These are phyloP conservation scores for Cordyceps fumosorosea DNA, from an alignment of 2,329 filamentous ascomycete genomes.

Conservation along the genomic window DNA sequence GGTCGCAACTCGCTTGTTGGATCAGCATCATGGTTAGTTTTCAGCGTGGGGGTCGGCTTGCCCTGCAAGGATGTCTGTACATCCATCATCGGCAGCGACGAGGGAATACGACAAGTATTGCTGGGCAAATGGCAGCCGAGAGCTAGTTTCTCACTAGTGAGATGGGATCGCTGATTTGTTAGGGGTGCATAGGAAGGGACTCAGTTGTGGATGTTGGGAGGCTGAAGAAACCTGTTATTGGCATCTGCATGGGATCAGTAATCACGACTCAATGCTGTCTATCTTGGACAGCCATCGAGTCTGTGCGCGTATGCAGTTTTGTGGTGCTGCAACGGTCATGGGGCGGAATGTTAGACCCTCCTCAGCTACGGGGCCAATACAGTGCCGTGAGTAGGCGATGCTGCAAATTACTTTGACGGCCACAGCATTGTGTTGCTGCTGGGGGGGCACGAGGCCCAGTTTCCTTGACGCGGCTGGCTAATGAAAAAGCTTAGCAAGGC, in stretches of 20 bases:
- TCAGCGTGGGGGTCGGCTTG: not conserved
- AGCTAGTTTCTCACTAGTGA: not conserved
- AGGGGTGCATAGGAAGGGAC: not conserved
- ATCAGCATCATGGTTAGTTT: not conserved
- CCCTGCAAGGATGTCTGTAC: too few species aligned
- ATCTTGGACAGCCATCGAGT: not conserved
- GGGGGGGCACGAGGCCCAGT: too few species aligned
- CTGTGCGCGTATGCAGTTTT: not conserved
- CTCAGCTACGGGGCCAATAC: not conserved
- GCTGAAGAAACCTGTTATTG: not conserved
- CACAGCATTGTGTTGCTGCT: too few species aligned
- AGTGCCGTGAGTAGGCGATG: not conserved
- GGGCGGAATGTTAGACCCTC: not conserved
- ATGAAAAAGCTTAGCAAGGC: too few species aligned
- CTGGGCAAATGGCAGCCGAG: not conserved
- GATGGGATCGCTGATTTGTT: not conserved
- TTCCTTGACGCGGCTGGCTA: too few species aligned
- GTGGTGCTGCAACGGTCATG: not conserved
- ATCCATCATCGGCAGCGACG: not conserved
- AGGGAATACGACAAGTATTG: not conserved
- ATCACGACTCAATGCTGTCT: not conserved
- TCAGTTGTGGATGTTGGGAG: not conserved
- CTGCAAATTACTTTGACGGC: not conserved
- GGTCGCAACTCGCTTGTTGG: not conserved
- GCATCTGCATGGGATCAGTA: not conserved